Evolutionary conservation across 2,329 filamentous ascomycete species (phyloP).

Genomic region (Cercospora sojina): DNA sequence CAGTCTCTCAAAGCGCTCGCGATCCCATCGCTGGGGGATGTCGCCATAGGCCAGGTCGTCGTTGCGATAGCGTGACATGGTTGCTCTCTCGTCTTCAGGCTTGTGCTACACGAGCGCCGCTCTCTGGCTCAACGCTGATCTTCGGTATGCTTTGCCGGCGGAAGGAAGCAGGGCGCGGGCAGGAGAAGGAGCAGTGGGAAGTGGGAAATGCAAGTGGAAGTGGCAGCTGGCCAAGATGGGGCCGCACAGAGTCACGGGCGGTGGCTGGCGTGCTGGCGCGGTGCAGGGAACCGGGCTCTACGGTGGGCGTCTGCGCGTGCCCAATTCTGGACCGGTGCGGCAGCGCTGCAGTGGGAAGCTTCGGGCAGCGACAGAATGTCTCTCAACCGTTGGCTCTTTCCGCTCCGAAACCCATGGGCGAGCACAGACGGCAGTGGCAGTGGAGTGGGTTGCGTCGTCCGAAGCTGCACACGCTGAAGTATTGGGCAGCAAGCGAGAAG

Average conservation of each 20-base stretch:
- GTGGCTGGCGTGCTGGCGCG: neutral
- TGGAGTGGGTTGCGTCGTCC: neutral
- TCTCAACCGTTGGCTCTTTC: neutral
- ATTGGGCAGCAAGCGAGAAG: slow-evolving; percentile 5
- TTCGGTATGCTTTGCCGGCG: neutral
- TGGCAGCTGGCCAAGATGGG: neutral
- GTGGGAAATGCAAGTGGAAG: neutral
- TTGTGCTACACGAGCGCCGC: neutral
- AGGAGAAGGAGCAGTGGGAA: neutral
- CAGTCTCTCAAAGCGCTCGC: slow-evolving; percentile 52
- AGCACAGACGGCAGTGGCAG: neutral
- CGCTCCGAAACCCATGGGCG: neutral
- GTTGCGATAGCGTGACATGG: slow-evolving; percentile 35
- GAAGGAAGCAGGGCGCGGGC: neutral
- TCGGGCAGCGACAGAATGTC: neutral
- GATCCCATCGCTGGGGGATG: slow-evolving; percentile 51
- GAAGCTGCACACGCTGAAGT: neutral
- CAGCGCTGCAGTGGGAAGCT: neutral
- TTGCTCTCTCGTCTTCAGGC: slow-evolving; percentile 3
- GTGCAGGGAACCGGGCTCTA: neutral
- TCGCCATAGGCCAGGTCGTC: slow-evolving; percentile 47
- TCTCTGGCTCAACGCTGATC: neutral
- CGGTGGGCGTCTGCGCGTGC: neutral
- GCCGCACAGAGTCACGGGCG: neutral
- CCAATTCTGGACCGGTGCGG: neutral